Evolutionary conservation across 768 basidiomycete genomes (phyloP).

Genomic region (Mycena pura): DNA sequence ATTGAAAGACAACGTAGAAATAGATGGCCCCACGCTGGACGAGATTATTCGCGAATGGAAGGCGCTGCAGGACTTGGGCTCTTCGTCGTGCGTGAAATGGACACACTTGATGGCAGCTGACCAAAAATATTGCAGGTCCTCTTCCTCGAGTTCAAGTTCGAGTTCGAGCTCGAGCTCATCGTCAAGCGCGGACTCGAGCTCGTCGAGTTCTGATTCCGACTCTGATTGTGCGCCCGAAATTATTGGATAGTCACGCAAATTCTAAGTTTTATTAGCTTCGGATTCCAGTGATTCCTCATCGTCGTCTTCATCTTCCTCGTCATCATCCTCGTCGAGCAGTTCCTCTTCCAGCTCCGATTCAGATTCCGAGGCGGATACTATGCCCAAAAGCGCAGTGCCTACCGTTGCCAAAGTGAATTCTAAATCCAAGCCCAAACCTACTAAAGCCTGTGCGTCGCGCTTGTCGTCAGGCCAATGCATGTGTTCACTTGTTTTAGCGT

Average conservation of each 20-base stretch:
- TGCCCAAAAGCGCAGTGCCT: slow-evolving; percentile 1
- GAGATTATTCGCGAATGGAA: slow-evolving; percentile 75
- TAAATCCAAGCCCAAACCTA: slow-evolving; percentile 7
- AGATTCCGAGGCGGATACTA: slow-evolving; percentile 35
- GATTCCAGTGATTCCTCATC: slow-evolving; percentile 13
- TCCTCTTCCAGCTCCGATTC: slow-evolving; percentile 39
- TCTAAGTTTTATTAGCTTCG: slow-evolving; percentile 5
- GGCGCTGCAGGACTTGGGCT: slow-evolving; percentile 32
- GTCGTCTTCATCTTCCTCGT: slow-evolving; percentile 20
- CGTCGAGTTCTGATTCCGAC: slow-evolving; percentile 23
- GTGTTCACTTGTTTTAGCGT: background rate
- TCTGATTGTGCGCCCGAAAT: slow-evolving; percentile 14
- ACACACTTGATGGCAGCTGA: background rate
- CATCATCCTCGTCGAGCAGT: slow-evolving; percentile 24
- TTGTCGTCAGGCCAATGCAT: background rate
- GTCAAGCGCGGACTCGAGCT: no score
- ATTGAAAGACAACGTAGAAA: slow-evolving; percentile 59
- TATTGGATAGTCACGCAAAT: slow-evolving; percentile 1
- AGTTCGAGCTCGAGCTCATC: slow-evolving; percentile 30
- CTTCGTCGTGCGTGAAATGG: slow-evolving; percentile 1
- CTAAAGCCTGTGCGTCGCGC: slow-evolving; percentile 3
- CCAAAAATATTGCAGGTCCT: background rate
- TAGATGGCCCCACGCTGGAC: slow-evolving; percentile 63
- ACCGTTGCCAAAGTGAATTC: slow-evolving; percentile 12
- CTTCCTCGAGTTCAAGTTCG: slow-evolving; percentile 25